Base-by-base conservation (phyloP, 176 grass and related monocot genomes). In the Aegilops speltoides region DNA sequence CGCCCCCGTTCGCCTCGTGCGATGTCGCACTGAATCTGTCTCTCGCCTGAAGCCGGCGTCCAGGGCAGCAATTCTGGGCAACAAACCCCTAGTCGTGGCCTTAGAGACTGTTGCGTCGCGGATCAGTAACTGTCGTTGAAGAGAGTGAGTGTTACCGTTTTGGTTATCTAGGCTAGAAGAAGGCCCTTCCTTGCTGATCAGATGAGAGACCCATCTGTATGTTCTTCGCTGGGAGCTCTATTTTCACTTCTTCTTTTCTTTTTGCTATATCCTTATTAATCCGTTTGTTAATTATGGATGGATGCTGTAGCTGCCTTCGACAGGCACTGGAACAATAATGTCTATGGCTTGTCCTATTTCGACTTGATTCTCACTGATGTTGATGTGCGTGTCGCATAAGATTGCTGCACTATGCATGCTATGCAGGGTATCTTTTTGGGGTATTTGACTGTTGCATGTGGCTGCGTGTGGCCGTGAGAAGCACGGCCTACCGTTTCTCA, bases 1-100 rank as follows among this genome's bases (percentile, higher is more conserved):
- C 92, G 93, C 41, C 89, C 93, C 28, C 91, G 89, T 68, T 81
- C 89, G 23, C 88, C 95, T 86, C 87, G 81, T 67, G 80, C 63
- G 10, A 70, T 86, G 40, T 81, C 76, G 4, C 84, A 92, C 83
- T 93, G 86, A 93, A 81, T 57, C 79, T 14, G 78, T 71, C 77
- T 81, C 29, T 84, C 32, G 3, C 84, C 45, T 79, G 82, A 76
- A 83, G 77, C 86, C 67, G 60, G 82, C 80, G 87, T 85, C 86
- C 88, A 87, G 83, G 91, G 90, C 86, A 85, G 90, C 70, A 82
- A 76, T 60, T 82, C 72, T 56, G 50, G 82, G 87, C 84, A 87
- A 59, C 85, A 79, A 86, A 83, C 78, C 78, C 86, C 29, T 79
- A 75, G 64, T 82, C 80, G 54, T 79, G 82, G 82, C 90, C 83